These are phyloP conservation scores for Apiospora kogelbergensis DNA, from an alignment of 2,329 filamentous ascomycete genomes.

Conservation along the genomic window DNA sequence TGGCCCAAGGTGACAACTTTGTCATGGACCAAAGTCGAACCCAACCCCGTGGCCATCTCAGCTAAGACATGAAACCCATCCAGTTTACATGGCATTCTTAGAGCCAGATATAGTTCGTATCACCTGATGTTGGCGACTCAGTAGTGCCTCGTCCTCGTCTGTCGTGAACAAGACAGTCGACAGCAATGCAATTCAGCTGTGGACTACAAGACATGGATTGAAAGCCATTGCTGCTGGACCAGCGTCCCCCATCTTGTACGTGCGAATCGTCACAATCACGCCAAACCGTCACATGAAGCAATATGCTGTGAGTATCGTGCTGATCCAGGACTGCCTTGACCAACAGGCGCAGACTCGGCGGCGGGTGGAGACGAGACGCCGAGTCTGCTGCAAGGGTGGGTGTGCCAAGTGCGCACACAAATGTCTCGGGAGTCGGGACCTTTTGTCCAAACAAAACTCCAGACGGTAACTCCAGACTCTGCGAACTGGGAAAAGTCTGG, in stretches of 20 bases:
- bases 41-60: neutral
- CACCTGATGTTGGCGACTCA: neutral
- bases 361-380: neutral
- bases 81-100: neutral
- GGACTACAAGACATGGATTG: neutral
- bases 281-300: neutral
- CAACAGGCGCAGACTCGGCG: neutral
- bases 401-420: neutral
- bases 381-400: too few relatives aligned
- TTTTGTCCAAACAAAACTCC: neutral
- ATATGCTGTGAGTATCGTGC: neutral
- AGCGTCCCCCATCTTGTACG: neutral
- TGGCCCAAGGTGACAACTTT: neutral
- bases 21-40: neutral
- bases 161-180: neutral
- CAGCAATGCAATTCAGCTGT: neutral
- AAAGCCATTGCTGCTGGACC: neutral
- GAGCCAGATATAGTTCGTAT: neutral
- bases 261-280: slow-evolving; percentile 3
- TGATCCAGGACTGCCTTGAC: neutral
- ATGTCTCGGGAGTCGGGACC: slow-evolving; percentile 2
- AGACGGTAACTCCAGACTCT: neutral
- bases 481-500: neutral
- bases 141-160: neutral
- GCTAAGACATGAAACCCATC: neutral